Base-by-base conservation (phyloP, 192 early-diverging fungal genomes). In the Entophlyctis helioformis region DNA sequence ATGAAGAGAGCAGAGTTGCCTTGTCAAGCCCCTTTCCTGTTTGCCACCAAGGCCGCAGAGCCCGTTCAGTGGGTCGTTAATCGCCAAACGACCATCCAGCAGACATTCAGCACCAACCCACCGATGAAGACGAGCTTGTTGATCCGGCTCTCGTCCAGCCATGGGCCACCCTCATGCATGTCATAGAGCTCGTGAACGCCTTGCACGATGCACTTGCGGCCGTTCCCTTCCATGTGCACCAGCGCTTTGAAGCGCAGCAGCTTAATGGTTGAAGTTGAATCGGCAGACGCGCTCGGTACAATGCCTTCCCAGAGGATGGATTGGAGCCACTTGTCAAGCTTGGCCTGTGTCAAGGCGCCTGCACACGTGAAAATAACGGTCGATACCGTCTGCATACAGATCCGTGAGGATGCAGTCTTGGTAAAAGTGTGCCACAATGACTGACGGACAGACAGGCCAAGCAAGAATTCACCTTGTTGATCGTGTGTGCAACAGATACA, bases 281-380 rank as follows among this genome's bases (percentile, higher is more conserved):
- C 13, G 6, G 12, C 20, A 25, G 42, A 7, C 31, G 36, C 12
- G 28, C 26, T 13, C 23, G 59, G 56, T 18, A 77, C 19, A 0
- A 36, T 50, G n/a, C 63, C 57, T 28, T 78, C 78, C 82, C 82
- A 84, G 22, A 84, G 48, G 9, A 91, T 53, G 36, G 60, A 53
- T 50, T 85, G 88, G 3, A 91, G 58, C 88, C 88, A 91, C 38
- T 64, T 57, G 35, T 91, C 81, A 13, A 87, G 54, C n/a, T 46
- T 37, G 23, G 59, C n/a, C 39, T 71, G 67, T 19, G 53, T 44
- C 36, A 87, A 48, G 2, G 51, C 47, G 4, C 53, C 52, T 0
- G 73, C 71, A 1, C 74, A 48, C 0, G 56, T 66, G 49, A 81
- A 56, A 23, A 72, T 67, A 21, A 84, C 64, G 15, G 82, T 85